Conservation (phyloP, 169 alveolate genomes). For the Eimeria sp. region DNA sequence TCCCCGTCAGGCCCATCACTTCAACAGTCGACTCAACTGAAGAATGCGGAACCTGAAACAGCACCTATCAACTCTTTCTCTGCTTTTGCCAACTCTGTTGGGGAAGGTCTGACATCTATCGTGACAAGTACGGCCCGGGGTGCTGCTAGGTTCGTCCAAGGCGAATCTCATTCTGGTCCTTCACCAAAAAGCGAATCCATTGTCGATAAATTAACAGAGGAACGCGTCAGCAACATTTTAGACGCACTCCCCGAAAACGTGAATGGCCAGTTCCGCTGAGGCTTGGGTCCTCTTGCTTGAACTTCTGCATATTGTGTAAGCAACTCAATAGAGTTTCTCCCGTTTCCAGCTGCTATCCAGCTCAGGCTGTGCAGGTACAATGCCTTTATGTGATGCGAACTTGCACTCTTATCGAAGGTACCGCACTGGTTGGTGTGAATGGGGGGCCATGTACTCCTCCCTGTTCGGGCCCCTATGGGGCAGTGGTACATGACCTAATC, state of each 20-base stretch:
- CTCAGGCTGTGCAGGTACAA: neutral
- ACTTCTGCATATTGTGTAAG: neutral
- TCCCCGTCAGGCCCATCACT: neutral
- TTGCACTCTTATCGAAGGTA: neutral
- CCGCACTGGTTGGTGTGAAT: neutral
- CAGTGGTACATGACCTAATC: neutral
- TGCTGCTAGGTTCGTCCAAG: slow-evolving; percentile 28
- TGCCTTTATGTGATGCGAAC: neutral
- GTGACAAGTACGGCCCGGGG: slow-evolving; percentile 45
- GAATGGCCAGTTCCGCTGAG: slow-evolving; percentile 55
- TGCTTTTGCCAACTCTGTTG: slow-evolving; percentile 58
- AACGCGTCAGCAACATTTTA: slow-evolving; percentile 37
- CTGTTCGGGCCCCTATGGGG: neutral
- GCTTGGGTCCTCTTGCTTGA: neutral
- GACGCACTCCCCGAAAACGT: slow-evolving; percentile 54
- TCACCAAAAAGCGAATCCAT: neutral
- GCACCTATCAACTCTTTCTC: slow-evolving; percentile 17
- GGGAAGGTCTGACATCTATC: slow-evolving; percentile 38
- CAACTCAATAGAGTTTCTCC: neutral
- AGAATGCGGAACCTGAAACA: neutral
- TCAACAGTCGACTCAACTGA: neutral
- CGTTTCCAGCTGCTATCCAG: neutral
- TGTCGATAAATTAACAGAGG: slow-evolving; percentile 3
- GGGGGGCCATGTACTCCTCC: neutral
- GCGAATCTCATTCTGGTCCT: slow-evolving; percentile 20